phyloP scores from a whole-genome alignment of 805 yeast genomes.

The Candida xiaguanensis region DNA sequence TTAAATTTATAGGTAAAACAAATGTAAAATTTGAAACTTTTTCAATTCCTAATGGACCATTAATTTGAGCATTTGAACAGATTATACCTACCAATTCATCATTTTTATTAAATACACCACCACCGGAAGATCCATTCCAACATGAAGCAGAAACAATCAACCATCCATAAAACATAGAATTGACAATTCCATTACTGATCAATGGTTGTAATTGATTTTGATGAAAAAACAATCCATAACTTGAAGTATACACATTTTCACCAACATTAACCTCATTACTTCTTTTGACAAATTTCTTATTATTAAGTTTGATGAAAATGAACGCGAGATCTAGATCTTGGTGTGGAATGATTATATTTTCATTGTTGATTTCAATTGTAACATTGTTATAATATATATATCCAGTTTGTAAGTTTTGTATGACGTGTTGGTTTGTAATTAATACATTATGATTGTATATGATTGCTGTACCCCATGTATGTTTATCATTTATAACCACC shows the following conservation, averaged over 20 bases:
- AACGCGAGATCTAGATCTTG: slow-evolving; percentile 37
- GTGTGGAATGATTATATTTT: slow-evolving; percentile 27
- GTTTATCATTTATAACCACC: slow-evolving; percentile 8
- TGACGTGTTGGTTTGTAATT: slow-evolving; percentile 43
- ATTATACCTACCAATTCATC: slow-evolving; percentile 35
- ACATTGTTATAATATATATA: slow-evolving; percentile 6
- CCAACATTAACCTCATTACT: slow-evolving; percentile 11
- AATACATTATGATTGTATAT: slow-evolving; percentile 26
- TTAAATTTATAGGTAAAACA: slow-evolving; percentile 30
- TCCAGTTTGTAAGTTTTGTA: slow-evolving; percentile 12
- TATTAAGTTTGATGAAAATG: slow-evolving; percentile 13
- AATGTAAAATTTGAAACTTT: slow-evolving; percentile 29
- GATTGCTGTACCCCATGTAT: slow-evolving; percentile 45
- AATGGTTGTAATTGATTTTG: slow-evolving; percentile 22
- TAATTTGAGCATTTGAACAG: slow-evolving; percentile 42
- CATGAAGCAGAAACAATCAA: slow-evolving; percentile 38
- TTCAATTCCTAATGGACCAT: slow-evolving; percentile 22
- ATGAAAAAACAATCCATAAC: slow-evolving; percentile 39
- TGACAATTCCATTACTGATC: slow-evolving; percentile 28
- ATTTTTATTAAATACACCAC: slow-evolving; percentile 30
- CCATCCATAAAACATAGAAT: slow-evolving; percentile 12
- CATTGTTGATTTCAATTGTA: slow-evolving; percentile 10
- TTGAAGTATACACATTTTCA: slow-evolving; percentile 27
- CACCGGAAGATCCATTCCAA: slow-evolving; percentile 53
- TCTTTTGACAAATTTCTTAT: neutral